phyloP scores from a whole-genome alignment of 305 asterid species.

The Plantago rigida region DNA sequence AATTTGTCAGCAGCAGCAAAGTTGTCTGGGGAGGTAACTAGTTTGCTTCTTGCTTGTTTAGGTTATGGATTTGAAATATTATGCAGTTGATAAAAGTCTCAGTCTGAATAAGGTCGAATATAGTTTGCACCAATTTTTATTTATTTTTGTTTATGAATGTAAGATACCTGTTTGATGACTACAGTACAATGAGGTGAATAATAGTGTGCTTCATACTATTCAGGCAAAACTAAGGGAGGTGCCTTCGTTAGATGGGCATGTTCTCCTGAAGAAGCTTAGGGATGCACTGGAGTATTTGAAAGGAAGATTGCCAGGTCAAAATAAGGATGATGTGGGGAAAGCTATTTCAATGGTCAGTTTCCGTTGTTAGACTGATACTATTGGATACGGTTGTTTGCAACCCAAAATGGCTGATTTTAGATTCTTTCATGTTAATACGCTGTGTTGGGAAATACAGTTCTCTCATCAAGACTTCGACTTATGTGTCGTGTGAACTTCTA shows the following conservation, averaged over 20 bases:
- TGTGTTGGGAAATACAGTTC: too few relatives aligned
- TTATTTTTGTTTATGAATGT: too few relatives aligned
- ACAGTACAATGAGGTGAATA: conserved; percentile 6
- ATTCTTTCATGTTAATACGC: too few relatives aligned
- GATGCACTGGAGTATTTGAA: conserved; percentile 79
- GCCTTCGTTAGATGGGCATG: conserved; percentile 86
- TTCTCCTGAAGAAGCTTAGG: conserved; percentile 93
- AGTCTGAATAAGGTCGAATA: too few relatives aligned
- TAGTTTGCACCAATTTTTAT: too few relatives aligned
- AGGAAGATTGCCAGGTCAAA: conserved; percentile 73
- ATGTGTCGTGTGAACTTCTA: too few relatives aligned
- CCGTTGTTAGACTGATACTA: neutral
- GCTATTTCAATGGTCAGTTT: conserved; percentile 81
- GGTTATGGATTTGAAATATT: neutral
- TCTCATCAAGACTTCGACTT: too few relatives aligned
- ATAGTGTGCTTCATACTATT: conserved; percentile 8
- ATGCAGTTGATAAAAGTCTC: too few relatives aligned
- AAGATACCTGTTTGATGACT: neutral
- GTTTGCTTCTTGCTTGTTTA: neutral
- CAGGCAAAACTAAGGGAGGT: conserved; percentile 94
- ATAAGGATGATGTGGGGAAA: conserved; percentile 77
- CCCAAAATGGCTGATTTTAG: neutral
- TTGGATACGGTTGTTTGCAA: neutral
- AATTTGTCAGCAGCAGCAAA: conserved; percentile 91
- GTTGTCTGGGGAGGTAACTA: conserved; percentile 70